phyloP scores from a whole-genome alignment of 306 rosid genomes.

The Trifolium pratense region DNA sequence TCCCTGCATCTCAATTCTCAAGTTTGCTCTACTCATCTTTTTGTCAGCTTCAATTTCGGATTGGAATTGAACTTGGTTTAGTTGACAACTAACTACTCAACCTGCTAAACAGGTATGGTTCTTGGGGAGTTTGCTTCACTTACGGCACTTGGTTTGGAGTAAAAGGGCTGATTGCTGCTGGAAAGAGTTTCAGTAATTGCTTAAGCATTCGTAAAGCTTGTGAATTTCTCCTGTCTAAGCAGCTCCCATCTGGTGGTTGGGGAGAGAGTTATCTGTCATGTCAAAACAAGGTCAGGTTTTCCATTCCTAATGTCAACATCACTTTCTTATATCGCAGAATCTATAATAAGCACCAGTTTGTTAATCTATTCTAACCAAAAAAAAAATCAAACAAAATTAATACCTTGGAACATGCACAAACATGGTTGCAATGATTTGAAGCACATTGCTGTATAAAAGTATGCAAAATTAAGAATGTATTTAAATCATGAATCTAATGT shows the following conservation, averaged over 20 bases:
- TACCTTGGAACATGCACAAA: conserved; percentile 24
- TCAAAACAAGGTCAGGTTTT: conserved; percentile 75
- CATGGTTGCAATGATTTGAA: conserved; percentile 26
- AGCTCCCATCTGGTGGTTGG: conserved; percentile 88
- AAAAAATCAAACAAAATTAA: no score
- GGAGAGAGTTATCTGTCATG: conserved; percentile 87
- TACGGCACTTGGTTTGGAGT: conserved; percentile 88
- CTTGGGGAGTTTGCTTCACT: conserved; percentile 93
- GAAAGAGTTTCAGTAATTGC: conserved; percentile 64
- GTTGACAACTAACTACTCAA: conserved; percentile 41
- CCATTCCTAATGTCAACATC: conserved; percentile 12
- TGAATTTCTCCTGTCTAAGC: conserved; percentile 77
- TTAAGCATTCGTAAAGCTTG: conserved; percentile 71
- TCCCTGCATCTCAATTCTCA: conserved; percentile 35
- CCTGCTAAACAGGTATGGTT: conserved; percentile 78
- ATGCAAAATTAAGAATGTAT: neutral
- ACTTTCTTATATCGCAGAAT: neutral
- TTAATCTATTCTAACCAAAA: neutral
- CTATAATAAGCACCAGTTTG: neutral
- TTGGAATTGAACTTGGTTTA: conserved; percentile 16
- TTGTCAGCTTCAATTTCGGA: conserved; percentile 30
- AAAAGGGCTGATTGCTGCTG: conserved; percentile 77
- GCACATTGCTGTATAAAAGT: conserved; percentile 3
- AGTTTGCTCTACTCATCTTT: conserved; percentile 19
- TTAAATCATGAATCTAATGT: conserved; percentile 14